phyloP scores from a whole-genome alignment of 2,329 filamentous ascomycete genomes.

The Emmonsia crescens region DNA sequence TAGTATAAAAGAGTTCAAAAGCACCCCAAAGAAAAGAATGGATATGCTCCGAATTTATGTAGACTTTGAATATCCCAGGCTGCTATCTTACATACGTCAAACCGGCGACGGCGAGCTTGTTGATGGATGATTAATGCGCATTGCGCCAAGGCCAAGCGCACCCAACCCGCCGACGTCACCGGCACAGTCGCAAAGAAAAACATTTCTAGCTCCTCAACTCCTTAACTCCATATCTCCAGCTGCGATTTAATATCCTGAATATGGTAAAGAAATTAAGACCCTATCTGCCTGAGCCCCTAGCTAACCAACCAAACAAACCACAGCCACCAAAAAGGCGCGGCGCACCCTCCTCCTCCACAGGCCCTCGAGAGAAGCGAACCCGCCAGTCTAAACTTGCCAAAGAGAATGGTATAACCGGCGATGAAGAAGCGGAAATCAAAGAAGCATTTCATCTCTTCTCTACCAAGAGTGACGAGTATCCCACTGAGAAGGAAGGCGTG shows the following conservation, averaged over 20 bases:
- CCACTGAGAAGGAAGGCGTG: slow-evolving; percentile 61
- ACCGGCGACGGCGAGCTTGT: not conserved
- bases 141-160: not conserved
- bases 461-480: slow-evolving; percentile 44
- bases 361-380: slow-evolving; percentile 26
- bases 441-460: slow-evolving; percentile 82
- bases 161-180: not conserved
- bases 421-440: slow-evolving; percentile 80
- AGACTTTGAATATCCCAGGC: not conserved
- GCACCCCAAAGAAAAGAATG: not conserved
- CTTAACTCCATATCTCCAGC: not conserved
- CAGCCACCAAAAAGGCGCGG: slow-evolving; percentile 31
- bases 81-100: not conserved
- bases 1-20: not conserved
- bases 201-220: not conserved
- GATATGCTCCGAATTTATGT: not conserved
- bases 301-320: not conserved
- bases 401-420: slow-evolving; percentile 73
- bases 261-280: not conserved
- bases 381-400: slow-evolving; percentile 83
- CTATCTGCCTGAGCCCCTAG: not conserved
- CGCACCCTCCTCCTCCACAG: slow-evolving; percentile 20
- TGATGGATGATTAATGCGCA: not conserved
- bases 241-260: not conserved
- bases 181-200: not conserved